Conservation (phyloP, 1,284 basidiomycete genomes). For the Sporisorium iseilematis-ciliati region DNA sequence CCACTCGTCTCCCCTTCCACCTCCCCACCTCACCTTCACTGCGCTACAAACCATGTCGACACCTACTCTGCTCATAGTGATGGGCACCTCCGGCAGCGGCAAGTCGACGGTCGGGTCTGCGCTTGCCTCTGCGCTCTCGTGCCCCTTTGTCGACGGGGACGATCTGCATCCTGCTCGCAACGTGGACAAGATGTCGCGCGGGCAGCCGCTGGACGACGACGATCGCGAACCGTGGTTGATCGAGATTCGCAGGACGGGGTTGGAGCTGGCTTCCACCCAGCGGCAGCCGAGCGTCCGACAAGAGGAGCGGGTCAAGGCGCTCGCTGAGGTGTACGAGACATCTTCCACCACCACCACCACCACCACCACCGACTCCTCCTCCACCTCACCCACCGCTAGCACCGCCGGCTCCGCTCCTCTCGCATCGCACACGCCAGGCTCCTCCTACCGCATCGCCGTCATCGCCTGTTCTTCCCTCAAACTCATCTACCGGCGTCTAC, state of each 20-base stretch:
- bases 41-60: neutral
- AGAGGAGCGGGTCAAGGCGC: neutral
- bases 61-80: constrained; percentile 37
- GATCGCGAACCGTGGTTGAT: constrained; percentile 88
- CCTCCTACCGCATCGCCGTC: constrained; percentile 70
- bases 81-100: constrained; percentile 72
- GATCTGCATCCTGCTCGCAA: constrained; percentile 85
- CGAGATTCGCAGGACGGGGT: constrained; percentile 78
- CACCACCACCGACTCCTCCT: neutral
- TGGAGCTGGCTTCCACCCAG: constrained; percentile 43
- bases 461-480: constrained; percentile 90
- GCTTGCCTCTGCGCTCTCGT: constrained; percentile 75
- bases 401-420: neutral
- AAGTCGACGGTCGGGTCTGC: constrained; percentile 85
- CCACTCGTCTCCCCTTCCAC: neutral
- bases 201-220: constrained; percentile 81
- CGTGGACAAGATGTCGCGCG: constrained; percentile 87
- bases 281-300: neutral
- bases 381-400: neutral
- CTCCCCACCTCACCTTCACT: neutral
- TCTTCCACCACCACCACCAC: neutral
- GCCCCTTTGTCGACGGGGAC: constrained; percentile 90
- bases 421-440: neutral
- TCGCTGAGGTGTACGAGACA: constrained; percentile 37
- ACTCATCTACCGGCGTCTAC: constrained; percentile 81